Base-by-base conservation (phyloP, 495 filamentous ascomycete genomes). In the Rhypophila decipiens region DNA sequence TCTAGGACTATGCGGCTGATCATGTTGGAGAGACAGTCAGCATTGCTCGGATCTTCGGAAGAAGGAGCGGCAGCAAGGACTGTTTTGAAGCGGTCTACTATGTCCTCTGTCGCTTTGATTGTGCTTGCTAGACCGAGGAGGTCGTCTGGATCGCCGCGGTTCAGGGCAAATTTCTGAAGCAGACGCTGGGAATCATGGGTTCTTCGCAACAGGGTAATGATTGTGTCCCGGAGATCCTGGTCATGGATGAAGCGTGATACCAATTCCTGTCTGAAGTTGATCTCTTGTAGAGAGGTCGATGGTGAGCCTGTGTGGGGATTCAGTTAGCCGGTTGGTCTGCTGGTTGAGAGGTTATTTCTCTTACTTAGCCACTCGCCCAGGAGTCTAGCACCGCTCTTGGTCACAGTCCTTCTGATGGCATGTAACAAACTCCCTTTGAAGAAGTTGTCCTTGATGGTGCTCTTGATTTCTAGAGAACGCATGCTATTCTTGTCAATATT, bases 61-160 rank as follows among this genome's bases (percentile, higher is more conserved):
- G 23, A 19, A 9, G 36, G 36, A 18, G 46, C 34, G 34, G 73
- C 53, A 51, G 46, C 27, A 17, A 75, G 55, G 38, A 65, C 57
- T n/a, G n/a, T n/a, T n/a, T n/a, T n/a, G n/a, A n/a, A n/a, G n/a
- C n/a, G n/a, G 20, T 41, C 58, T 23, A 75, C 75, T 35, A 96
- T 82, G 5, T 84, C 75, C 24, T 81, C 74, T 2, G 89, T 90
- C 4, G 87, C 85, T 45, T 82, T 72, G 47, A 97, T 86, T 0
- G 93, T 94, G 44, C 77, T 80, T 3, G 87, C 86, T 11, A 99
- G 73, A 18, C 78, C 82, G 15, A 97, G 71, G 20, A 99, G 71
- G 58, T 97, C 93, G 63, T 96, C 91, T n/a, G 91, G 73, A 53
- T 96, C 88, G n/a, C 91, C 93, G 41, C 87, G 78, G 13, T 90